Base-by-base conservation (phyloP, 768 basidiomycete species). In the Sarcodon sp. region DNA sequence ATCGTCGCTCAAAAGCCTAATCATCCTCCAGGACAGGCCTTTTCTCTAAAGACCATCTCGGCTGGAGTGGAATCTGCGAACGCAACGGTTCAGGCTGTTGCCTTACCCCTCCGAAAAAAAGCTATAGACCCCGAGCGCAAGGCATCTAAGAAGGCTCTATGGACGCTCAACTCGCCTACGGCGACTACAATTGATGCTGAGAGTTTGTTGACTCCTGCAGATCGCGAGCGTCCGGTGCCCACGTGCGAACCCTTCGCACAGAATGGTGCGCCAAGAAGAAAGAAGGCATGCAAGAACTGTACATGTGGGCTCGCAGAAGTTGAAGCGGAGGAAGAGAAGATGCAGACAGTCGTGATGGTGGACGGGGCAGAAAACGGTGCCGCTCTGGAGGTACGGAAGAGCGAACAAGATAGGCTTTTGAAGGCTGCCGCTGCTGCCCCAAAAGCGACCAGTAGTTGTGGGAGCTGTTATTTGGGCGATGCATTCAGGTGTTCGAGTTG, bases 401-500 rank as follows among this genome's bases (percentile, higher is more conserved):
- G 59, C 36, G 87, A 85, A 69, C 80, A 69, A 65, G 81, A 75
- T 61, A 75, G 77, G 54, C 62, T 87, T 59, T 57, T 77, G 2
- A 64, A 67, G 37, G 86, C 86, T 7, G 85, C 83, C 0, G 76
- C 72, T 57, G 75, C 75, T 16, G 77, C 88, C 11, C 80, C 82
- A 10, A 88, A 89, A 68, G 90, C 87, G 35, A 97, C 92, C 47
- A 94, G 92, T 61, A 91, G 89, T 60, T 98, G 96, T 69, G 94
- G 93, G 12, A 97, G 75, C 68, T 99, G 96, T 71, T 98, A 89
- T 71, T 69, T 98, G 35, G 96, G 96, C 8, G 96, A 99, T 65
- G 96, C 96, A 3, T 99, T 99, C 69, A 73, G 96, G 59, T 99
- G 96, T 65, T 84, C 83, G 18, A 80, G 90, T 47, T 99, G 96